These are phyloP conservation scores for Wickerhamiella pararugosa DNA, from an alignment of 1,139 yeast genomes.

Conservation along the genomic window DNA sequence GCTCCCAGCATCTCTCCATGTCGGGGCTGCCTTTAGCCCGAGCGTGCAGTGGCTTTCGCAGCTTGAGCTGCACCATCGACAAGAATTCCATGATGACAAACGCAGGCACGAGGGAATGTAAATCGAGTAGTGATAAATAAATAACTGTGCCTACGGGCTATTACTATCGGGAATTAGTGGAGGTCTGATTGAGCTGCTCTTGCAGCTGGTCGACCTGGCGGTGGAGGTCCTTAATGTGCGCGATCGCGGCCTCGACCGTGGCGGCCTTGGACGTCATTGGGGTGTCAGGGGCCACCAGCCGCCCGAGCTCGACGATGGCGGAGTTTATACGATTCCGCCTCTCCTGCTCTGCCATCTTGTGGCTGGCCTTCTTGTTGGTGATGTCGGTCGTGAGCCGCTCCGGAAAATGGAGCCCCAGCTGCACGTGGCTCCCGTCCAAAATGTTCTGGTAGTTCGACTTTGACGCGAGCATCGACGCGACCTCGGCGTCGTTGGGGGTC, in stretches of 20 bases:
- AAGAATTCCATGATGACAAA: conserved; percentile 9
- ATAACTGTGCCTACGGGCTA: too few relatives aligned
- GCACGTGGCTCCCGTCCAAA: conserved; percentile 30
- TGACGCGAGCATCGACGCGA: conserved; percentile 24
- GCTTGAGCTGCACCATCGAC: conserved; percentile 17
- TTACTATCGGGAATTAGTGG: not conserved
- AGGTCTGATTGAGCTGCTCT: not conserved
- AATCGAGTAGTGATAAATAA: too few relatives aligned
- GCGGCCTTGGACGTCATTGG: conserved; percentile 51
- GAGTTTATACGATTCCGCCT: conserved; percentile 80
- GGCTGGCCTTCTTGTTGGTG: conserved; percentile 43
- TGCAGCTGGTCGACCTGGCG: conserved; percentile 12
- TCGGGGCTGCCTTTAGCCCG: conserved; percentile 34
- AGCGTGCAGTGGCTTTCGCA: conserved; percentile 35
- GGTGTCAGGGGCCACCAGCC: conserved; percentile 42
- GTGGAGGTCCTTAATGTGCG: conserved; percentile 12
- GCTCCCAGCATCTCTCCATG: conserved; percentile 50
- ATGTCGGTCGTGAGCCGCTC: conserved; percentile 27
- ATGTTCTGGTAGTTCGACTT: conserved; percentile 31
- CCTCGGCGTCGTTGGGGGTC: conserved; percentile 15
- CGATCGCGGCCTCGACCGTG: conserved; percentile 77
- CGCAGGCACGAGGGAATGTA: not conserved
- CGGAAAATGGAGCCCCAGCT: conserved; percentile 28
- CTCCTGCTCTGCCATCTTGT: conserved; percentile 92
- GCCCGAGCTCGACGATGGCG: conserved; percentile 64